A percentile compares a stretch with the other conserved stretches of the same genome.
Conservation (phyloP, 371 early-diverging fungal genomes). For the Mitosporidium daphniae region DNA sequence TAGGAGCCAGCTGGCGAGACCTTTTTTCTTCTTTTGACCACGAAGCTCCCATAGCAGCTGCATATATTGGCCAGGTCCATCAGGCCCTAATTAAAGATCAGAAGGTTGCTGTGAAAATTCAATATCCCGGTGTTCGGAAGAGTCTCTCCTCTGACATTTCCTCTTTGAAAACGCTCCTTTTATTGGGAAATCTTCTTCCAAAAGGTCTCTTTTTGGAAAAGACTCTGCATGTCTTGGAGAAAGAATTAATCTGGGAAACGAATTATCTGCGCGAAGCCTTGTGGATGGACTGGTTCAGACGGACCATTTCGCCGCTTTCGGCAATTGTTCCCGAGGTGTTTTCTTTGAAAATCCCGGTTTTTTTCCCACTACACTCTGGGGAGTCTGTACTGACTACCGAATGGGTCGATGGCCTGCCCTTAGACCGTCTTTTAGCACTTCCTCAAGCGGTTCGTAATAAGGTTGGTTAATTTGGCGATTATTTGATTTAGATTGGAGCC, state of each 20-base stretch:
- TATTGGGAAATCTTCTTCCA: conserved; percentile 40
- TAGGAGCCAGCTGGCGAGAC: conserved; percentile 32
- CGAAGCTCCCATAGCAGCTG: conserved; percentile 47
- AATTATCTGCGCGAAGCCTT: conserved; percentile 59
- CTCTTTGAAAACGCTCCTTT: conserved; percentile 31
- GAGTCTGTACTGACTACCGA: conserved; percentile 49
- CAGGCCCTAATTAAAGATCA: conserved; percentile 13
- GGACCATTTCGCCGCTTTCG: too few species aligned
- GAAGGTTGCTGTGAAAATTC: conserved; percentile 54
- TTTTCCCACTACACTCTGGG: too few species aligned
- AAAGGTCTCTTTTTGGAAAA: conserved; percentile 75
- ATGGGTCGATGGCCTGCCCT: conserved; percentile 25
- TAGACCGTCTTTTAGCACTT: conserved; percentile 19
- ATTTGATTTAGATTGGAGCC: conserved; percentile 11
- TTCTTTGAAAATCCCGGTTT: too few species aligned
- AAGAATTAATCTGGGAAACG: conserved; percentile 64
- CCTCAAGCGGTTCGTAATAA: conserved; percentile 23
- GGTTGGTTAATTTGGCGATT: conserved; percentile 7
- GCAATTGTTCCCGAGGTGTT: too few species aligned
- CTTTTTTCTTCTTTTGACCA: conserved; percentile 24
- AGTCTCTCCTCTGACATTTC: conserved; percentile 50
- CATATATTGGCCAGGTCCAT: conserved; percentile 83
- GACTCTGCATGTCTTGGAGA: conserved; percentile 43
- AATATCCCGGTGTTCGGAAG: conserved; percentile 63
- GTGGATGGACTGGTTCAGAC: conserved; percentile 21